phyloP scores from a whole-genome alignment of 306 rosid genomes.

The Casuarina equisetifolia region DNA sequence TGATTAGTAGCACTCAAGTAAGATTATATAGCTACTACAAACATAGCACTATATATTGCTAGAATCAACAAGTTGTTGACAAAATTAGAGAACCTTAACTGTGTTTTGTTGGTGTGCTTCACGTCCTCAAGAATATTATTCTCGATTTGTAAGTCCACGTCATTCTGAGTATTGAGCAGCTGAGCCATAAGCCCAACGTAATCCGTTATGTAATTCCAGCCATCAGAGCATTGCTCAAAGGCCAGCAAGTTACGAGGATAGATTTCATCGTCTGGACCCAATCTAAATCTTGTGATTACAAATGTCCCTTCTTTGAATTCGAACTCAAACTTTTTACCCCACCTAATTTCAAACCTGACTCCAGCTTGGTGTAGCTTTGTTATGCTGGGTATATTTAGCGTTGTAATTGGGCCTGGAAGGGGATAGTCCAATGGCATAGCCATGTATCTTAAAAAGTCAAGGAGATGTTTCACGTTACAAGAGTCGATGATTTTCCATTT shows the following conservation, averaged over 20 bases:
- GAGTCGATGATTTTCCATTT: neutral
- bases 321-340: neutral
- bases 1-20: too few species aligned
- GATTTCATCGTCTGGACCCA: neutral
- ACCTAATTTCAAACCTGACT: slow-evolving; percentile 18
- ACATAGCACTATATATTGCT: too few species aligned
- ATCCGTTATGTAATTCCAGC: neutral
- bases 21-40: too few species aligned
- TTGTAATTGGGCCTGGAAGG: neutral
- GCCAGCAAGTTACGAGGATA: slow-evolving; percentile 24
- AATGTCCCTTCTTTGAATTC: slow-evolving; percentile 19
- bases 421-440: accelerated
- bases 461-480: slow-evolving; percentile 28
- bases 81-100: neutral
- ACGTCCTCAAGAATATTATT: neutral
- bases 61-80: too few species aligned
- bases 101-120: neutral
- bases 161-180: slow-evolving; percentile 19
- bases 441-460: slow-evolving; percentile 28
- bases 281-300: slow-evolving; percentile 27
- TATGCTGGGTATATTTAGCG: slow-evolving; percentile 18
- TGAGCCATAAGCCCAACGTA: slow-evolving; percentile 22
- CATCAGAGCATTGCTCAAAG: slow-evolving; percentile 29
- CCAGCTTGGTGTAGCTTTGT: slow-evolving; percentile 32
- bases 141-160: neutral